Percentiles rank a stretch among this genome's conserved stretches.
Conservation (phyloP, 345 rosid species). For the Syzygium jambos region DNA sequence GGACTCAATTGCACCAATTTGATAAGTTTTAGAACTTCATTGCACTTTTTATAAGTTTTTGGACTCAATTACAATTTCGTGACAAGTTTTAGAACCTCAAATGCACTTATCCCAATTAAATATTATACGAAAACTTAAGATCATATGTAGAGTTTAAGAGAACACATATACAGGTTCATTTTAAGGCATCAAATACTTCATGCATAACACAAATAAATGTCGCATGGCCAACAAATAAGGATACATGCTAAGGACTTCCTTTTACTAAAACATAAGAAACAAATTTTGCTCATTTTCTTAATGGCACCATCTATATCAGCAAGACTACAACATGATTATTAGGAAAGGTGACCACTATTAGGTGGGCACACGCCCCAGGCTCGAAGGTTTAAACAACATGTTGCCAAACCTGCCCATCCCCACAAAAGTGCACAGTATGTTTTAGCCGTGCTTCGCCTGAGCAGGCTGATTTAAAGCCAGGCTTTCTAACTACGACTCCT, state of each 20-base stretch:
- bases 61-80: no score
- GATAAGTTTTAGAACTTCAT: no score
- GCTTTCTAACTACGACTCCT: background rate
- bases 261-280: background rate
- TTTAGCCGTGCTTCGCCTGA: background rate
- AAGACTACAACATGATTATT: background rate
- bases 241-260: background rate
- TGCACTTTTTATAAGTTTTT: no score
- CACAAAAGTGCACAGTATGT: background rate
- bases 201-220: background rate
- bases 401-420: background rate
- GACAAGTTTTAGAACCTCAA: no score
- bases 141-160: background rate
- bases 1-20: no score
- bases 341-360: background rate
- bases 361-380: background rate
- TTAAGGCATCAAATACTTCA: background rate
- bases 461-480: background rate
- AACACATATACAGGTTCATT: background rate
- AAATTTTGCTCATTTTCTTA: background rate
- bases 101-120: no score
- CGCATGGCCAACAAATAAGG: background rate
- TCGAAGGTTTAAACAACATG: background rate
- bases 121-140: background rate
- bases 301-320: background rate